These are phyloP conservation scores for Rhizopogon sp. DNA, from an alignment of 768 basidiomycete species.

Conservation along the genomic window DNA sequence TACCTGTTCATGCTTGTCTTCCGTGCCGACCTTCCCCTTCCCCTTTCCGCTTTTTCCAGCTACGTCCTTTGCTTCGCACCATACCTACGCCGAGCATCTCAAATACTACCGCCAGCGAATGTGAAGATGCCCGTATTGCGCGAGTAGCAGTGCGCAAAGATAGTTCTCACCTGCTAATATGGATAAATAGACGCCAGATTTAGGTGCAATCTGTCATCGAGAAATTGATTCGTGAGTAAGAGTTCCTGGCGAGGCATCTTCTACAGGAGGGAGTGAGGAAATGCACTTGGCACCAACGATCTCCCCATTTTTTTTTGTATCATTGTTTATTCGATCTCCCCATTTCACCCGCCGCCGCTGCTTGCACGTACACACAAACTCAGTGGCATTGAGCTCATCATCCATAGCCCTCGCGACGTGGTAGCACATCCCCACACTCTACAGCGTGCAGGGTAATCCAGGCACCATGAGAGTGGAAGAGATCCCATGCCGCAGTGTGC, in stretches of 20 bases:
- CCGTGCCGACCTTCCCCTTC: neutral
- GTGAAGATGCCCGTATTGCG: slow-evolving; percentile 53
- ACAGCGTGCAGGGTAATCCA: slow-evolving; percentile 64
- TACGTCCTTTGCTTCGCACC: slow-evolving; percentile 28
- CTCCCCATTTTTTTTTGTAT: slow-evolving; percentile 42
- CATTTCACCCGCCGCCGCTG: slow-evolving; percentile 29
- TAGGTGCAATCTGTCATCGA: slow-evolving; percentile 35
- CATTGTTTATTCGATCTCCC: too few relatives aligned
- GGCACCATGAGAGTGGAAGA: slow-evolving; percentile 53
- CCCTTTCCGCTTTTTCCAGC: slow-evolving; percentile 2
- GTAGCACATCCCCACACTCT: slow-evolving; percentile 59
- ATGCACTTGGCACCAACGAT: slow-evolving; percentile 60
- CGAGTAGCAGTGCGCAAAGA: slow-evolving; percentile 65
- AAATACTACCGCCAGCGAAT: slow-evolving; percentile 58
- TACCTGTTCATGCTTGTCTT: slow-evolving; percentile 25
- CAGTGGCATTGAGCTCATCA: slow-evolving; percentile 7
- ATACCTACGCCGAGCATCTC: slow-evolving; percentile 70
- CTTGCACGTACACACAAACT: slow-evolving; percentile 45
- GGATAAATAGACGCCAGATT: slow-evolving; percentile 52
- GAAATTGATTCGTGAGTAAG: neutral
- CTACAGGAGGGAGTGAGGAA: neutral
- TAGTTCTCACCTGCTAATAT: slow-evolving; percentile 64
- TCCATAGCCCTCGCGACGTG: slow-evolving; percentile 35
- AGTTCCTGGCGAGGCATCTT: neutral
- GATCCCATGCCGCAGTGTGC: slow-evolving; percentile 28